Percentiles rank a stretch among this genome's conserved stretches.
phyloP scores from a whole-genome alignment of 2,329 filamentous ascomycete species.

The Pleurostoma richardsiae region DNA sequence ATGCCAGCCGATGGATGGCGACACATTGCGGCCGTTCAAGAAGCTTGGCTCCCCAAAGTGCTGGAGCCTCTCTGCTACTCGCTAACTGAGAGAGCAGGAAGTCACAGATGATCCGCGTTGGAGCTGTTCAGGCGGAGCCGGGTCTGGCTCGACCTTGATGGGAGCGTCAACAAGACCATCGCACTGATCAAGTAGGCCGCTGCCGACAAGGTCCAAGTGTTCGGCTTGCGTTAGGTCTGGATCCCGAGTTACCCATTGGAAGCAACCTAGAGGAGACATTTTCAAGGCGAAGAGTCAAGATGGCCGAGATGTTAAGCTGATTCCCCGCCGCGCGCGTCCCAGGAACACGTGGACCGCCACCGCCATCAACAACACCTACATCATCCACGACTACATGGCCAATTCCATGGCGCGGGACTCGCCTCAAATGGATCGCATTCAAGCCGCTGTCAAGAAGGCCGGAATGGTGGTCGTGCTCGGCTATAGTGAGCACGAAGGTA shows the following conservation, averaged over 20 bases:
- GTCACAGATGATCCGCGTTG: conserved; percentile 23
- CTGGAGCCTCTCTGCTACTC: not conserved
- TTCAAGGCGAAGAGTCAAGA: too few species aligned
- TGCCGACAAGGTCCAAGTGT: conserved; percentile 43
- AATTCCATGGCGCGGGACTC: conserved; percentile 36
- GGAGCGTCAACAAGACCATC: conserved; percentile 50
- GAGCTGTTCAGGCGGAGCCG: conserved; percentile 53
- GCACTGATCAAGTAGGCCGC: conserved; percentile 51
- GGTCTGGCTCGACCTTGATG: conserved; percentile 53
- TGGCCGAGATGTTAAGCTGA: conserved; percentile 14
- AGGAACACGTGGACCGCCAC: conserved; percentile 28
- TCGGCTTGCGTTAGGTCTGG: conserved; percentile 51
- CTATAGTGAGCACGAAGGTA: conserved; percentile 41
- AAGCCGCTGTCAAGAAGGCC: conserved; percentile 31
- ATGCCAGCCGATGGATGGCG: not conserved
- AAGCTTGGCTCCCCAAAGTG: not conserved
- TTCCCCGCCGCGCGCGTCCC: conserved; percentile 27
- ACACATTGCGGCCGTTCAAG: not conserved
- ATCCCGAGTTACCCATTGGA: conserved; percentile 50
- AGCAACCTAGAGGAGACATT: conserved; percentile 9
- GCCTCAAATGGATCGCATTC: conserved; percentile 36
- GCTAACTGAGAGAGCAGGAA: not conserved
- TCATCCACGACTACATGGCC: conserved; percentile 26
- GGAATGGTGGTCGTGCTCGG: conserved; percentile 41
- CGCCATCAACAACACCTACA: conserved; percentile 23